Evolutionary conservation across 805 yeast species (phyloP), one percentile per base, ranked within the genome.

Genomic region (Saccharomycopsis sp.): DNA sequence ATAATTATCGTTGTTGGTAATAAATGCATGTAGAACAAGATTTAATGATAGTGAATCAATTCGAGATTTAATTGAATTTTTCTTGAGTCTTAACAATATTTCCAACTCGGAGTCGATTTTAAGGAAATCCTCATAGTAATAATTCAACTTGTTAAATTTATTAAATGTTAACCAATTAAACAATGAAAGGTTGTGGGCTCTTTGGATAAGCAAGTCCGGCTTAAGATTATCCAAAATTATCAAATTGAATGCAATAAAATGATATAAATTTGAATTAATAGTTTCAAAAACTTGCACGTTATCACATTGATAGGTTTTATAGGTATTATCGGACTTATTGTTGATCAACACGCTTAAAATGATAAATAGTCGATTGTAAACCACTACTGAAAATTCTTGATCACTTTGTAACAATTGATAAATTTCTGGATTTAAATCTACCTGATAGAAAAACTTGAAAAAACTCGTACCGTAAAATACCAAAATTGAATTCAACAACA

Each of bases 131-230:
- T 22, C 13, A 29, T 50, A 50, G 7, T 28, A 19, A 33, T 37
- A 47, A 38, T 50, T 50, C 17, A 50, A 26, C 23, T 28, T 40
- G 40, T 50, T 50, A 38, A 50, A 47, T 14, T 37, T 32, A 40
- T 50, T 50, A 17, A 50, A 50, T 6, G 53, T 50, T 21, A 50
- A n/a, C 19, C 47, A 14, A 38, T 50, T 50, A 35, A 47, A 50
- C 20, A 50, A 47, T 4, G 51, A 43, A 3, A 36, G 33, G 8
- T 36, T 35, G 22, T 38, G 29, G 3, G 51, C 40, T 16, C 41
- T 38, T 20, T 34, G 29, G 8, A 50, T 41, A 2, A 40, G 17
- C 4, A 50, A 19, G 41, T 50, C 53, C 4, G 48, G 51, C 22
- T 37, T 37, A n/a, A 23, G 13, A 14, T 47, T 32, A 33, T 50